A percentile compares a stretch with the other conserved stretches of the same genome.
These are phyloP conservation scores for Tetrapisispora taiwanensis DNA, from an alignment of 805 yeast species.

Conservation along the genomic window DNA sequence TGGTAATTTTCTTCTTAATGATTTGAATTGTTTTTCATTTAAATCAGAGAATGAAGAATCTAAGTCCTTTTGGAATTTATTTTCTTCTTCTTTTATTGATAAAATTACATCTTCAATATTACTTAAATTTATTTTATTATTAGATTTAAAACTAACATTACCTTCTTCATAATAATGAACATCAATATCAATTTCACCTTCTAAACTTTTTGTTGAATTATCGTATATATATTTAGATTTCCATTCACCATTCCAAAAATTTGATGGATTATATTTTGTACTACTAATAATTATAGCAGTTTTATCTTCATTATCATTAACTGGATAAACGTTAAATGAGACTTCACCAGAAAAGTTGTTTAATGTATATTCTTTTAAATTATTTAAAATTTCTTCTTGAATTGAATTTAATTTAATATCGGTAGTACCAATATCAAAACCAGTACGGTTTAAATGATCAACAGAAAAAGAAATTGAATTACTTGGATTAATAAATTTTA, in stretches of 20 bases:
- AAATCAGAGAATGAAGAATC: constrained; percentile 55
- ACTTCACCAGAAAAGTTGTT: constrained; percentile 58
- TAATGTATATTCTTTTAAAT: constrained; percentile 39
- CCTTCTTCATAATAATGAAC: constrained; percentile 96
- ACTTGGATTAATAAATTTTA: constrained; percentile 48
- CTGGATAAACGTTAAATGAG: constrained; percentile 36
- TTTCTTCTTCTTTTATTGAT: constrained; percentile 48
- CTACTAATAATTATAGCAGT: constrained; percentile 52
- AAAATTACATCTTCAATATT: constrained; percentile 28
- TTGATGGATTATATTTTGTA: constrained; percentile 58
- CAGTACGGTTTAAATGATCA: constrained; percentile 41
- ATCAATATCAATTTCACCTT: constrained; percentile 54
- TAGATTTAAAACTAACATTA: constrained; percentile 66
- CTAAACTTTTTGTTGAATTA: constrained; percentile 25
- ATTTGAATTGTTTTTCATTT: constrained; percentile 75
- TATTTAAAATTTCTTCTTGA: constrained; percentile 12
- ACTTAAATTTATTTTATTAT: constrained; percentile 27
- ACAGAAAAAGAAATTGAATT: constrained; percentile 44
- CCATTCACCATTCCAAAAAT: constrained; percentile 90
- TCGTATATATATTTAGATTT: constrained; percentile 49
- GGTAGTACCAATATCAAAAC: constrained; percentile 43
- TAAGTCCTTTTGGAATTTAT: constrained; percentile 46
- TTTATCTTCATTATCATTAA: constrained; percentile 16
- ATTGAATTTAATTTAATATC: constrained; percentile 14
- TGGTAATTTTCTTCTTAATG: constrained; percentile 82